phyloP scores from a whole-genome alignment of 2,329 filamentous ascomycete genomes.

The Ascochyta pisi region DNA sequence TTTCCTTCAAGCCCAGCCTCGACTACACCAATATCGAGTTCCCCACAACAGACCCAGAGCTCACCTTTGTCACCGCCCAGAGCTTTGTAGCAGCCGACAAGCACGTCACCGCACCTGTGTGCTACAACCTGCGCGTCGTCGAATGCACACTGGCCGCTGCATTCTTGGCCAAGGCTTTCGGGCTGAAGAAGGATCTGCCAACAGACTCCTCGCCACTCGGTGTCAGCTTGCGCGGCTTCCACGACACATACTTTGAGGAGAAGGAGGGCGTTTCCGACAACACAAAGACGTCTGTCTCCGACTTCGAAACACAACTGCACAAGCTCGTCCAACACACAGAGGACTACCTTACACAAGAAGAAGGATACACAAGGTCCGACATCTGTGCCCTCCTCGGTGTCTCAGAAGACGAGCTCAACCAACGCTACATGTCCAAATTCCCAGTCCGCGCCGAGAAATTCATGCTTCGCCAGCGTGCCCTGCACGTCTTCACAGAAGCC shows the following conservation, averaged over 20 bases:
- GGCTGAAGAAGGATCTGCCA: slow-evolving; percentile 67
- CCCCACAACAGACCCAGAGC: slow-evolving; percentile 78
- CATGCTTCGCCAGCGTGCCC: slow-evolving; percentile 83
- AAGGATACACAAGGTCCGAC: slow-evolving; percentile 88
- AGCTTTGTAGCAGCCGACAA: slow-evolving; percentile 95
- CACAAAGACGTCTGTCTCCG: slow-evolving; percentile 53
- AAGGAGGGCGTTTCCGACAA: slow-evolving; percentile 57
- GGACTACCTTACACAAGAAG: slow-evolving; percentile 74
- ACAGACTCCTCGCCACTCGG: slow-evolving; percentile 82
- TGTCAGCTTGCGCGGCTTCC: slow-evolving; percentile 84
- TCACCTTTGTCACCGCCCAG: slow-evolving; percentile 93
- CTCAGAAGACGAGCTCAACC: slow-evolving; percentile 73
- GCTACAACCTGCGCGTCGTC: slow-evolving; percentile 96
- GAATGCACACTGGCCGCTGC: slow-evolving; percentile 89
- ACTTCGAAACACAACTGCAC: slow-evolving; percentile 69
- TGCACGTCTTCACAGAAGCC: slow-evolving; percentile 92
- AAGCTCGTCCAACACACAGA: slow-evolving; percentile 74
- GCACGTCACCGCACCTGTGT: slow-evolving; percentile 87
- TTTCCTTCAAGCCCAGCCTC: slow-evolving; percentile 84
- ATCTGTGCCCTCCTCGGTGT: slow-evolving; percentile 76
- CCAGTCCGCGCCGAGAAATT: slow-evolving; percentile 88
- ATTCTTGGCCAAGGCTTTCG: slow-evolving; percentile 66
- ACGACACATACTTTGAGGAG: slow-evolving; percentile 76
- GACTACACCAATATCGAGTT: slow-evolving; percentile 79
- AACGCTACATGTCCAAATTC: slow-evolving; percentile 84